phyloP scores from a whole-genome alignment of 177 flowering plant species.

The Telopea speciosissima region DNA sequence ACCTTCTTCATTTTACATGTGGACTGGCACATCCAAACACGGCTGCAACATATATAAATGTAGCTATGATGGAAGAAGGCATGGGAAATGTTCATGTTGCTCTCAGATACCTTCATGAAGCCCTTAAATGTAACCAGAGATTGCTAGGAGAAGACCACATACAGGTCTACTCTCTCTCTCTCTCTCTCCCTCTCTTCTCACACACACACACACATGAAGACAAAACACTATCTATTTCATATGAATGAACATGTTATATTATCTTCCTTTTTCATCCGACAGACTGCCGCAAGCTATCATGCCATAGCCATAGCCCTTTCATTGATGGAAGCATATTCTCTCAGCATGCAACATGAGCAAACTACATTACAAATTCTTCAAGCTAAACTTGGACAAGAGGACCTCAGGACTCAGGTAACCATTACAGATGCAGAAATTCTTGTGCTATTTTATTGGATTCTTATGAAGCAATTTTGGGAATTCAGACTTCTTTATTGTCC shows the following conservation, averaged over 20 bases:
- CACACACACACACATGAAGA: not conserved
- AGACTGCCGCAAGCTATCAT: conserved; percentile 82
- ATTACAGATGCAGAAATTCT: not conserved
- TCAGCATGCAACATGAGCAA: conserved; percentile 76
- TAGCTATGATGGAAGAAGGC: conserved; percentile 99
- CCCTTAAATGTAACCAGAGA: conserved; percentile 86
- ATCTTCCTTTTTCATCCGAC: not conserved
- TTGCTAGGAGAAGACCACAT: conserved; percentile 88
- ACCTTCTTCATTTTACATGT: conserved; percentile 87
- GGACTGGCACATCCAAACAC: conserved; percentile 94
- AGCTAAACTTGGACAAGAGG: conserved; percentile 58
- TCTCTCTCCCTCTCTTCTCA: conserved; percentile 23
- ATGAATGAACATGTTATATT: not conserved
- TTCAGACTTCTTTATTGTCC: not conserved
- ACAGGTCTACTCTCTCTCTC: conserved; percentile 45
- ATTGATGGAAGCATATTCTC: conserved; percentile 66
- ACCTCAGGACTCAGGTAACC: conserved; percentile 64
- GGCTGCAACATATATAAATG: conserved; percentile 93
- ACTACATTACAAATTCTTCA: conserved; percentile 63
- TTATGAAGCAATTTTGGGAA: not conserved
- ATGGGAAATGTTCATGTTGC: conserved; percentile 93
- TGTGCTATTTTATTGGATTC: not conserved
- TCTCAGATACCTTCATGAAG: conserved; percentile 94
- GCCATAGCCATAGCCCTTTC: conserved; percentile 78
- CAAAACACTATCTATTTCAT: not conserved